A percentile compares a stretch with the other conserved stretches of the same genome.
phyloP scores from a whole-genome alignment of 352 stramenopile genomes.

The Aphanomyces invadans region DNA sequence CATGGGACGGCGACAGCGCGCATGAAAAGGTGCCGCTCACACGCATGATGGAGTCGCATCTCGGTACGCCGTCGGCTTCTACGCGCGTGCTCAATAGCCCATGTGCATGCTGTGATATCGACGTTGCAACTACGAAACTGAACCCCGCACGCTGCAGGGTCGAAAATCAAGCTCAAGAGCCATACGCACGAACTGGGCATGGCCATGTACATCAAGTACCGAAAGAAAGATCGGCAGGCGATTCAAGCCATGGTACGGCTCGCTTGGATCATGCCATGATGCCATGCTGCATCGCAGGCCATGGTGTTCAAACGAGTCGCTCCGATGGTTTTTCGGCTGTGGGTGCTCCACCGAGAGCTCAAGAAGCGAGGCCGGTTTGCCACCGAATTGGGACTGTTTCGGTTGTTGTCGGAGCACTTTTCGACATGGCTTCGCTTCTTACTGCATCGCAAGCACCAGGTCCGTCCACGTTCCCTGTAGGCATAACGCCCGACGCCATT shows the following conservation, averaged over 20 bases:
- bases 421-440: conserved; percentile 37
- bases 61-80: no score
- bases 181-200: conserved; percentile 50
- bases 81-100: no score
- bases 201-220: conserved; percentile 45
- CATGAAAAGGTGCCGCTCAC: conserved; percentile 29
- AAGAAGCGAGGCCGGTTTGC: conserved; percentile 46
- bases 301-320: conserved; percentile 43
- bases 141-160: no score
- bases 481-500: no score
- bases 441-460: conserved; percentile 30
- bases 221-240: conserved; percentile 40
- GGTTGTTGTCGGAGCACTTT: conserved; percentile 36
- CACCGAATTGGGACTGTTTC: conserved; percentile 42
- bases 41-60: conserved; percentile 52
- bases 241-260: conserved; percentile 42
- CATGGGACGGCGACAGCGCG: conserved; percentile 9
- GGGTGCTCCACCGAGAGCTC: conserved; percentile 27
- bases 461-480: no score
- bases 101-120: no score
- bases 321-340: conserved; percentile 30
- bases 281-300: neutral
- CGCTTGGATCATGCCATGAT: neutral
- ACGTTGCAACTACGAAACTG: no score
- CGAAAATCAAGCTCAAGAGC: conserved; percentile 53